Evolutionary conservation across 2,329 filamentous ascomycete species (phyloP).

Genomic region (Ilyonectria sp.): DNA sequence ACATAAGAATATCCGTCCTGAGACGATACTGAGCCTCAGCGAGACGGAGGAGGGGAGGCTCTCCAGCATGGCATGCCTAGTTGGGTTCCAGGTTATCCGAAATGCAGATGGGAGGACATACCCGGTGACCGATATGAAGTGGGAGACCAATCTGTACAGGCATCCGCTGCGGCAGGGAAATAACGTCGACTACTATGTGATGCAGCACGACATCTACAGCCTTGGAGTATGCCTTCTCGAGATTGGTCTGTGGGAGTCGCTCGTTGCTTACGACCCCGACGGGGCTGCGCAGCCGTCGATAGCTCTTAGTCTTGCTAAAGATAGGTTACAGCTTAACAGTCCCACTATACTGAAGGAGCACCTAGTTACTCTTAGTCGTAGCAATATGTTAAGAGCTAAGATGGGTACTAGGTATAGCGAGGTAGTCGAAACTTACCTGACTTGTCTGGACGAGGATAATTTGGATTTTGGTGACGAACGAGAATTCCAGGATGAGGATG

Average conservation of each 20-base stretch:
- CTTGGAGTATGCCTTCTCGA: conserved; percentile 69
- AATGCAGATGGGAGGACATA: conserved; percentile 33
- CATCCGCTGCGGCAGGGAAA: conserved; percentile 64
- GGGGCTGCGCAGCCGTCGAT: neutral
- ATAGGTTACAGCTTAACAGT: neutral
- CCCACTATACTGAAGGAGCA: conserved; percentile 15
- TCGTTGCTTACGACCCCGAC: conserved; percentile 43
- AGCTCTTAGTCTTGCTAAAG: neutral
- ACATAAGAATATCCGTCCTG: conserved; percentile 63
- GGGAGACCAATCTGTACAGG: conserved; percentile 63
- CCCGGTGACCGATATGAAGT: conserved; percentile 51
- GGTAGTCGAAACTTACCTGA: conserved; percentile 53
- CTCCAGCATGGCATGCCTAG: conserved; percentile 1
- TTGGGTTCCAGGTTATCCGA: conserved; percentile 41
- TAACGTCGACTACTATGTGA: conserved; percentile 57
- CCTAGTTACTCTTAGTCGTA: conserved; percentile 35
- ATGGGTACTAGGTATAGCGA: conserved; percentile 52
- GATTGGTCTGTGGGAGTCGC: conserved; percentile 63
- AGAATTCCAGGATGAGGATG: conserved; percentile 34
- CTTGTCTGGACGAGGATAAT: conserved; percentile 51
- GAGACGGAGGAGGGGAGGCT: conserved; percentile 9
- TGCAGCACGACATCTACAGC: conserved; percentile 72
- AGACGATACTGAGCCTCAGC: conserved; percentile 55
- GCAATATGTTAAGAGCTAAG: conserved; percentile 30
- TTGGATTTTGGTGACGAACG: conserved; percentile 48